Conservation (phyloP, 495 filamentous ascomycete species). For the Tetracladium setigerum region DNA sequence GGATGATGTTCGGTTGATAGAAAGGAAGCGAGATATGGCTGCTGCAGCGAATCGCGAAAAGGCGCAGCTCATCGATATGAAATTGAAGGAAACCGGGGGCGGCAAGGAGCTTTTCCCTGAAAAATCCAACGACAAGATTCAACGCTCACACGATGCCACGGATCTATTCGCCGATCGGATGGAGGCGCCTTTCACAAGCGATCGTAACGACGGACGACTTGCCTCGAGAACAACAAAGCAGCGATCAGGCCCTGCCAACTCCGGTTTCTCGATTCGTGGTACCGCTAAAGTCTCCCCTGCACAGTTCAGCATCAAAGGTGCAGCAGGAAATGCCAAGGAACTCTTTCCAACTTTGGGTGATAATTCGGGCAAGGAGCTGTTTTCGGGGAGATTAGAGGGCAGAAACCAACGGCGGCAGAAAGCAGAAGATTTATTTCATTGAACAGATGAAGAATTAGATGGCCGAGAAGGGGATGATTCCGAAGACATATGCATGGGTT, state of each 20-base stretch:
- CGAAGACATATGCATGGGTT: too few relatives aligned
- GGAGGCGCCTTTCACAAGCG: slow-evolving; percentile 44
- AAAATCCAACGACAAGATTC: slow-evolving; percentile 43
- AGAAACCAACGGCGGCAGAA: slow-evolving; percentile 38
- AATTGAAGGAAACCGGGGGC: slow-evolving; percentile 9
- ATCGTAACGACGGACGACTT: slow-evolving; percentile 26
- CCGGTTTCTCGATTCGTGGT: slow-evolving; percentile 56
- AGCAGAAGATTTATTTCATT: slow-evolving; percentile 49
- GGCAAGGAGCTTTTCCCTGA: slow-evolving; percentile 64
- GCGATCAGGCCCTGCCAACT: slow-evolving; percentile 12
- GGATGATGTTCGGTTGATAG: background rate
- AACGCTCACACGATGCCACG: slow-evolving; percentile 57
- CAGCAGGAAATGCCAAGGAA: slow-evolving; percentile 51
- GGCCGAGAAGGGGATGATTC: too few relatives aligned
- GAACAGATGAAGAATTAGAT: too few relatives aligned
- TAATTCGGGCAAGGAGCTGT: slow-evolving; percentile 68
- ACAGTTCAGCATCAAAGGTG: slow-evolving; percentile 59
- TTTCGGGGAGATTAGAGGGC: slow-evolving; percentile 42
- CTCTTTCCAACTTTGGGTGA: slow-evolving; percentile 60
- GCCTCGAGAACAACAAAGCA: slow-evolving; percentile 33
- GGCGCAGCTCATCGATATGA: slow-evolving; percentile 33
- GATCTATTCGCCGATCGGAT: slow-evolving; percentile 50
- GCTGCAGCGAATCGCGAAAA: slow-evolving; percentile 34
- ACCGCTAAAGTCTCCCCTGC: slow-evolving; percentile 32
- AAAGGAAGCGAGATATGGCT: slow-evolving; percentile 23